Evolutionary conservation across 1,139 yeast species (phyloP), one percentile per base, ranked within the genome.

Genomic region (Sugiyamaella castrensis): DNA sequence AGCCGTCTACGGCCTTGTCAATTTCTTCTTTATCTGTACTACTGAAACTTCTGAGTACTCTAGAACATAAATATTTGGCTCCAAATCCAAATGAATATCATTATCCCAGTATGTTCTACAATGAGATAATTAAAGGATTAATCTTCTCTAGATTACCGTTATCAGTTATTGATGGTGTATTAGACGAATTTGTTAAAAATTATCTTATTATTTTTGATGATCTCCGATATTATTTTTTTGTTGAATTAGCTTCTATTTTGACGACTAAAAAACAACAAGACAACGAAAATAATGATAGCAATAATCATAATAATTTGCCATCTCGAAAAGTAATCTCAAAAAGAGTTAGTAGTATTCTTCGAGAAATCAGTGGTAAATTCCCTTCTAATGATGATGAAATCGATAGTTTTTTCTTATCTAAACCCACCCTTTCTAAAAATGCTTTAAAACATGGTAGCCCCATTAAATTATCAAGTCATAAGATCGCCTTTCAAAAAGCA

Each of bases 401-500:
- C 16, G 60, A 60, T 10, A 60, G 59, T n/a, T 60, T 63, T 40
- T 69, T 56, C 9, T 69, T 71, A 15, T 59, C 65, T 9, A 62
- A 73, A 33, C 68, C 76, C 36, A 58, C 66, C 1, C 75, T 67
- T 54, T 71, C 73, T 1, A 60, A 73, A 15, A 71, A 74, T 40
- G 76, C 85, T 12, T 87, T 89, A 11, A 63, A 73, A 9, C 76
- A 82, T 26, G 75, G 75, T 29, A 53, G 62, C 0, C 60, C 61
- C 5, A 40, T 54, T 56, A 83, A 84, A 59, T 69, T 73, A 24
- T 70, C 80, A 15, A 74, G 75, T 40, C 88, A 84, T 67, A 82
- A 80, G 61, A 68, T 78, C 2, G 79, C 80, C 37, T 84, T 84
- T 64, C 96, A 91, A 65, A 79, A 78, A 53, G 74, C 80, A 29